phyloP scores from a whole-genome alignment of 2,329 filamentous ascomycete species.

The Colletotrichum liaoningense region DNA sequence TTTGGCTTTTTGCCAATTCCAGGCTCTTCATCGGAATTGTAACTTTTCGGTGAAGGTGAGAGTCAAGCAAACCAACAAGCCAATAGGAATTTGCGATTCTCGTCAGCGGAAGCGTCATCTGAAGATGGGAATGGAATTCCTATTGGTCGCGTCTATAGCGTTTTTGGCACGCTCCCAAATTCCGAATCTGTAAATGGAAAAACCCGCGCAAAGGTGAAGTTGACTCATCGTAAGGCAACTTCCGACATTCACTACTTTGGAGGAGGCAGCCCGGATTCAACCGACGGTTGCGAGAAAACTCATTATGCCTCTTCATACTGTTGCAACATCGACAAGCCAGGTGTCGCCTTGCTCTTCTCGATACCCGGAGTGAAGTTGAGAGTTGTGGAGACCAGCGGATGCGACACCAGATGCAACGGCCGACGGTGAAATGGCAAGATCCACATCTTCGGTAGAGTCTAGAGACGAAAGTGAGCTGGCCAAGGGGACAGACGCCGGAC shows the following conservation, averaged over 20 bases:
- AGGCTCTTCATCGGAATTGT: background rate
- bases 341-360: background rate
- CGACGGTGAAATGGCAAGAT: background rate
- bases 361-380: background rate
- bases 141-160: background rate
- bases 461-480: background rate
- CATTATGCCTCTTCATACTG: background rate
- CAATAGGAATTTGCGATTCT: background rate
- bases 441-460: background rate
- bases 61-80: background rate
- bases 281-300: background rate
- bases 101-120: background rate
- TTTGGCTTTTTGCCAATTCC: background rate
- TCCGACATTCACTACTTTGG: background rate
- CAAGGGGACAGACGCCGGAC: constrained; percentile 31
- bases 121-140: background rate
- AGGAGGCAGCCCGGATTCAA: background rate
- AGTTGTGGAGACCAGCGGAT: background rate
- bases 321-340: background rate
- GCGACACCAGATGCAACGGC: background rate
- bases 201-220: background rate
- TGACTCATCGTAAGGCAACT: background rate
- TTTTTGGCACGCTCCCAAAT: background rate
- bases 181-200: background rate
- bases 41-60: background rate